Evolutionary conservation across 176 grass and related monocot genomes (phyloP).

Genomic region (Neostapfia colusana): DNA sequence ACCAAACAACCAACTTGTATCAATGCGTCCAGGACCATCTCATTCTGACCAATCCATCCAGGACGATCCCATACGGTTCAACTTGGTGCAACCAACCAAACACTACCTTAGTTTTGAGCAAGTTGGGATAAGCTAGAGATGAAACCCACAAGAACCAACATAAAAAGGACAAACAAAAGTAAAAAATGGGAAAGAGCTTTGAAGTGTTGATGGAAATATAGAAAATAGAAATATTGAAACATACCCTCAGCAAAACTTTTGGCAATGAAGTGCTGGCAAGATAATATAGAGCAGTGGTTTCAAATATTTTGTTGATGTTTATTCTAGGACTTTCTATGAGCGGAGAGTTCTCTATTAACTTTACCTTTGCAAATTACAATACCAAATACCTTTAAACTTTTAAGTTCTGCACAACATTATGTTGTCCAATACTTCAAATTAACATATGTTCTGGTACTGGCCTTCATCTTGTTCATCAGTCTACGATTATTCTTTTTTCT

Average conservation of each 20-base stretch:
- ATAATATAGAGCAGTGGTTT: conserved; percentile 1
- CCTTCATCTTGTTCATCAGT: not conserved
- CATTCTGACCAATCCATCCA: too few species aligned
- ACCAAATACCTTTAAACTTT: conserved; percentile 4
- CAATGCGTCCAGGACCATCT: too few species aligned
- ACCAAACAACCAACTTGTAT: too few species aligned
- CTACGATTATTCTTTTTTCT: not conserved
- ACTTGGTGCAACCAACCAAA: too few species aligned
- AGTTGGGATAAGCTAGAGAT: too few species aligned
- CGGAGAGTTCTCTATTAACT: not conserved
- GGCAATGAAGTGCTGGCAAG: not conserved
- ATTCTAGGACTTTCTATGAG: not conserved
- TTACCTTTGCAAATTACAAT: conserved; percentile 2
- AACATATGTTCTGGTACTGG: conserved; percentile 7
- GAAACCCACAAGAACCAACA: too few species aligned
- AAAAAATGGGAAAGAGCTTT: too few species aligned
- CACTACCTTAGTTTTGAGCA: too few species aligned
- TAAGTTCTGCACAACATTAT: conserved; percentile 27
- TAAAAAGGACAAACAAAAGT: too few species aligned
- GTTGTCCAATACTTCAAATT: conserved; percentile 1
- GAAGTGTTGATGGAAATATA: conserved; percentile 11
- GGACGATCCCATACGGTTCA: too few species aligned
- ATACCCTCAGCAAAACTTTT: not conserved
- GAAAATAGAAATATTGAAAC: not conserved
- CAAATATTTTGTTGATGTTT: conserved; percentile 23